Percentiles rank a stretch among this genome's conserved stretches.
phyloP scores from a whole-genome alignment of 2,329 filamentous ascomycete species.

The Immersiporthe knoxdaviesiana region DNA sequence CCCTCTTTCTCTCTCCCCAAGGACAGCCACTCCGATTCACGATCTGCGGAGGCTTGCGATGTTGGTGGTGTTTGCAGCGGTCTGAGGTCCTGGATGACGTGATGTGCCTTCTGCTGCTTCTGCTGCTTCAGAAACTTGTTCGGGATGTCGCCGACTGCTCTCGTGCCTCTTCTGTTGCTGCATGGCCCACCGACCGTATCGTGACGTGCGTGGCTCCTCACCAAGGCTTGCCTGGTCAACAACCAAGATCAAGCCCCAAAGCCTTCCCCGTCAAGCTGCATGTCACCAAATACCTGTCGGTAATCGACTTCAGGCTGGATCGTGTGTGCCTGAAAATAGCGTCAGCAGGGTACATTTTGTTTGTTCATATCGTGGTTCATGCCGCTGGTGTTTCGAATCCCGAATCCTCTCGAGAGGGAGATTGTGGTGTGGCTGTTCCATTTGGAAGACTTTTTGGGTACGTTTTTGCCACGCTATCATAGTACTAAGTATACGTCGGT shows the following conservation, averaged over 20 bases:
- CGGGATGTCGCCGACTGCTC: neutral
- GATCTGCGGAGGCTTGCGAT: neutral
- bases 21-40: neutral
- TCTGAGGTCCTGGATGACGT: neutral
- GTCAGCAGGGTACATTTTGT: neutral
- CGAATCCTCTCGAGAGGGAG: neutral
- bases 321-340: slow-evolving; percentile 1
- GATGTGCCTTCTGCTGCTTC: neutral
- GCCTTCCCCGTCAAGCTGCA: too few relatives aligned
- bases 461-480: neutral
- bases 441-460: neutral
- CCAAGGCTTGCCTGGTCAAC: neutral
- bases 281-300: neutral
- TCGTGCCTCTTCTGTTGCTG: neutral
- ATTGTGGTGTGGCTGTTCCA: neutral
- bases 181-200: neutral
- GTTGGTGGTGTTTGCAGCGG: neutral
- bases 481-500: neutral
- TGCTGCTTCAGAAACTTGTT: neutral
- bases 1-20: too few relatives aligned
- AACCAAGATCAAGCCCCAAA: too few relatives aligned
- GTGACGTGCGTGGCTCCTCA: neutral
- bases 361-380: neutral
- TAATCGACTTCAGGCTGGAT: neutral
- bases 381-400: neutral